Conservation (phyloP, 2,329 filamentous ascomycete genomes). For the Neofusicoccum ribis region DNA sequence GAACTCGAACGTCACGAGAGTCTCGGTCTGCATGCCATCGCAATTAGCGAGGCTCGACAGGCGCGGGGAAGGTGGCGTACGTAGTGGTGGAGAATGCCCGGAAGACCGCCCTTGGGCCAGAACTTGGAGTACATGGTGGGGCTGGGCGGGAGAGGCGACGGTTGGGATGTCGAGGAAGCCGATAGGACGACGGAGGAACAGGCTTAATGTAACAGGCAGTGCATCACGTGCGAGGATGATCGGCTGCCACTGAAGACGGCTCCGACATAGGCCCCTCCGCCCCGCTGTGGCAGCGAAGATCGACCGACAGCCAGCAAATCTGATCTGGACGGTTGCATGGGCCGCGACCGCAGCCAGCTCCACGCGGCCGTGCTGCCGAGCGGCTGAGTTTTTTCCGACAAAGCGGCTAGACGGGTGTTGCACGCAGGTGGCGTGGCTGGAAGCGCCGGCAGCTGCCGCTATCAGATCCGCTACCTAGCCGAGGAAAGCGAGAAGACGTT, state of each 20-base stretch:
- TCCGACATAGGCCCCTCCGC: neutral
- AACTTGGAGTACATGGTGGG: constrained; percentile 25
- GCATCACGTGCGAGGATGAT: neutral
- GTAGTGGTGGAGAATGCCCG: constrained; percentile 30
- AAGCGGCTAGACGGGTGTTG: neutral
- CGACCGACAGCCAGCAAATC: neutral
- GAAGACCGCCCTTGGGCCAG: constrained; percentile 30
- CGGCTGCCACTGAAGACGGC: neutral
- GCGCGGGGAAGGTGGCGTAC: constrained; percentile 17
- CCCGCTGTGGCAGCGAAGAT: neutral
- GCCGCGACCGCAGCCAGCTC: neutral
- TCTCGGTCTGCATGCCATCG: constrained; percentile 36
- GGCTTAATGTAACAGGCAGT: neutral
- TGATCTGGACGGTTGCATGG: neutral
- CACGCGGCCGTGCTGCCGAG: neutral
- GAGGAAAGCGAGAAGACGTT: too few relatives aligned
- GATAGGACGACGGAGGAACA: neutral
- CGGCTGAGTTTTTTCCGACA: neutral
- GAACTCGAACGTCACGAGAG: constrained; percentile 43
- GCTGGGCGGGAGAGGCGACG: constrained; percentile 22
- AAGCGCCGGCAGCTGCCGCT: neutral
- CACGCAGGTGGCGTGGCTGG: neutral
- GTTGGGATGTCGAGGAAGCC: neutral
- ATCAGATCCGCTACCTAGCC: constrained; percentile 7
- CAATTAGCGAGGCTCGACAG: constrained; percentile 25